Percentiles rank a stretch among this genome's conserved stretches.
phyloP scores from a whole-genome alignment of 306 rosid species.

The Cicer cuneatum region DNA sequence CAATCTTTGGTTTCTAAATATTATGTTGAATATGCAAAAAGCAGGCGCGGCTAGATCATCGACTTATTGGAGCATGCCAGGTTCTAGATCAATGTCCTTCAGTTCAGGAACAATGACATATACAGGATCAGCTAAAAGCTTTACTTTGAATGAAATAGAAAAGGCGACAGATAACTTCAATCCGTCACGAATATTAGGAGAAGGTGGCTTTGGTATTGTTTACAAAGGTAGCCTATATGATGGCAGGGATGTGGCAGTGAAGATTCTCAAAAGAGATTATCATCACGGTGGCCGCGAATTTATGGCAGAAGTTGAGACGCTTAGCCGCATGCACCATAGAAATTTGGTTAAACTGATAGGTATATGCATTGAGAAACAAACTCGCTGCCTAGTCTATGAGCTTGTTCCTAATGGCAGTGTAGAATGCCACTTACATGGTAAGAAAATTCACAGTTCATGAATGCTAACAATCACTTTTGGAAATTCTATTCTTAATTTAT shows the following conservation, averaged over 20 bases:
- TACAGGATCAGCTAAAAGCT: constrained; percentile 74
- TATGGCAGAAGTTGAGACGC: constrained; percentile 91
- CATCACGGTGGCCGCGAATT: constrained; percentile 78
- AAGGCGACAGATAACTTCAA: constrained; percentile 76
- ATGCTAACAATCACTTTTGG: neutral
- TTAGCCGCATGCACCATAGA: constrained; percentile 86
- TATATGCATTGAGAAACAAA: constrained; percentile 71
- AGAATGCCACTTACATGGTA: constrained; percentile 92
- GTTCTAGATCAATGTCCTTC: constrained; percentile 58
- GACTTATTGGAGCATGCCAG: constrained; percentile 49
- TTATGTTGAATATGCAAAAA: constrained; percentile 25
- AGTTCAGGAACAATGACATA: constrained; percentile 58
- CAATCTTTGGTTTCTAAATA: constrained; percentile 18
- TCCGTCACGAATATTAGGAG: constrained; percentile 80
- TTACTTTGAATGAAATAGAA: constrained; percentile 69
- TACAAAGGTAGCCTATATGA: constrained; percentile 69
- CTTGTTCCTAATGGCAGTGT: constrained; percentile 91
- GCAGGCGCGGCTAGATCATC: constrained; percentile 55
- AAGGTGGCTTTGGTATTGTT: constrained; percentile 93
- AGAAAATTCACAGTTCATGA: constrained; percentile 32
- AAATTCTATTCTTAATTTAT: too few species aligned
- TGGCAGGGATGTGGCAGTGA: constrained; percentile 84
- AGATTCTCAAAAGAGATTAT: constrained; percentile 79
- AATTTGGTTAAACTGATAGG: constrained; percentile 84
- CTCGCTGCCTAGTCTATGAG: constrained; percentile 85